Evolutionary conservation across 129 eudicot genomes (phyloP).

Genomic region (Tagetes erecta): DNA sequence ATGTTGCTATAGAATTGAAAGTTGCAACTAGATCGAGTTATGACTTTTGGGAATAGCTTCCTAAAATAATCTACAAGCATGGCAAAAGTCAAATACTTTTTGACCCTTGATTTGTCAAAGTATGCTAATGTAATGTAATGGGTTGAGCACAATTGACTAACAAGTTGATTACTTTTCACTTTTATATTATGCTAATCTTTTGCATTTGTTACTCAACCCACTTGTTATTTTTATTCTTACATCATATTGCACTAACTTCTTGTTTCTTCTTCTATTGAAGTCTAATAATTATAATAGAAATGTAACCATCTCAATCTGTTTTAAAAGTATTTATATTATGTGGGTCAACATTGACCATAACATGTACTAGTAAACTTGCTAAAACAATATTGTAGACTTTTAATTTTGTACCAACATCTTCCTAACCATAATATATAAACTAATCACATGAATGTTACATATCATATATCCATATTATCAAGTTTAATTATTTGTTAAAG

Average conservation of each 20-base stretch:
- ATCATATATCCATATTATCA: too few species aligned
- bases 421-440: too few species aligned
- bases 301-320: neutral
- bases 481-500: too few species aligned
- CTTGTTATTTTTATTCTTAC: neutral
- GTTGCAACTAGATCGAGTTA: too few species aligned
- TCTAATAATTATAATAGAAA: neutral
- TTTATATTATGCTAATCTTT: neutral
- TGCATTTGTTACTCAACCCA: neutral
- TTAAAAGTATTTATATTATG: neutral
- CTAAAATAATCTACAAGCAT: constrained; percentile 3
- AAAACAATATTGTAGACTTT: too few species aligned
- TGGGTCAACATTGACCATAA: neutral
- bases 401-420: too few species aligned
- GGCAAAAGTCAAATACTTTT: neutral
- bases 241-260: neutral
- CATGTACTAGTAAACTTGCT: neutral
- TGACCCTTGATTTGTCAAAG: neutral
- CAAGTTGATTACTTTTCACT: neutral
- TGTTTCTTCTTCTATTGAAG: neutral
- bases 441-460: too few species aligned
- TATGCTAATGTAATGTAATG: neutral
- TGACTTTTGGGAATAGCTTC: neutral
- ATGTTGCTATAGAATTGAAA: too few species aligned
- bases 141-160: constrained; percentile 10